Conservation (phyloP, 2,329 filamentous ascomycete genomes). For the Claviceps cyperi region DNA sequence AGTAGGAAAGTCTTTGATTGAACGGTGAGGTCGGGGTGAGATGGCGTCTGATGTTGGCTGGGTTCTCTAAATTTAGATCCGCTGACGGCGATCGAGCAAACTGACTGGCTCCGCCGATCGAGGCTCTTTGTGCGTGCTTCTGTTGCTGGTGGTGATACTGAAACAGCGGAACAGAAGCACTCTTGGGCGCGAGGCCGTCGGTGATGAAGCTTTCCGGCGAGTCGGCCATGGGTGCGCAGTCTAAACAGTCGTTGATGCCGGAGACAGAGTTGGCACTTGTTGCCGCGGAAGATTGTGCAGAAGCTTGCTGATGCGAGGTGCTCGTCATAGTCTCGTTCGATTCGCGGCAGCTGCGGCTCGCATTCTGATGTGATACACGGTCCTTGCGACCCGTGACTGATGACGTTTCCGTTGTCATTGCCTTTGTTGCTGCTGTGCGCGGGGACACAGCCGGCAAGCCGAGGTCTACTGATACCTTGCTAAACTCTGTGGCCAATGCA, state of each 20-base stretch:
- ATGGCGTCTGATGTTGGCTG: conserved; percentile 41
- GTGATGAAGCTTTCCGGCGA: conserved; percentile 37
- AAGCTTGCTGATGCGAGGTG: conserved; percentile 31
- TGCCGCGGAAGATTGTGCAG: conserved; percentile 36
- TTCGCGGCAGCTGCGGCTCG: conserved; percentile 36
- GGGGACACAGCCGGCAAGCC: conserved; percentile 6
- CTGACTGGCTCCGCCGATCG: conserved; percentile 22
- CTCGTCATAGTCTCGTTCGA: conserved; percentile 35
- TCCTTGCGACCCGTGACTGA: conserved; percentile 20
- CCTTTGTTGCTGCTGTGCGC: conserved; percentile 1
- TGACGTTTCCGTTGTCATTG: conserved; percentile 11
- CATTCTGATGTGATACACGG: conserved; percentile 19
- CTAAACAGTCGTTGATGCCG: conserved; percentile 32
- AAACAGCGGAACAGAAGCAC: conserved; percentile 37
- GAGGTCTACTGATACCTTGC: conserved; percentile 8
- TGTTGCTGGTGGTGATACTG: conserved; percentile 48
- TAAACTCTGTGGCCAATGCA: conserved; percentile 7
- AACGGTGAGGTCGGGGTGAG: conserved; percentile 43
- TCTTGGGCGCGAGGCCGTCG: conserved; percentile 27
- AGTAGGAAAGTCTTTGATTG: conserved; percentile 40
- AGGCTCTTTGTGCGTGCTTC: conserved; percentile 27
- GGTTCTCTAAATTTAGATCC: conserved; percentile 33
- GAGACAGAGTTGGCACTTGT: conserved; percentile 44
- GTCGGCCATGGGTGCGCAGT: conserved; percentile 28
- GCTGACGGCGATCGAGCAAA: conserved; percentile 29